These are phyloP conservation scores for Cystobasidium slooffiae DNA, from an alignment of 1,284 basidiomycete species.

Conservation along the genomic window DNA sequence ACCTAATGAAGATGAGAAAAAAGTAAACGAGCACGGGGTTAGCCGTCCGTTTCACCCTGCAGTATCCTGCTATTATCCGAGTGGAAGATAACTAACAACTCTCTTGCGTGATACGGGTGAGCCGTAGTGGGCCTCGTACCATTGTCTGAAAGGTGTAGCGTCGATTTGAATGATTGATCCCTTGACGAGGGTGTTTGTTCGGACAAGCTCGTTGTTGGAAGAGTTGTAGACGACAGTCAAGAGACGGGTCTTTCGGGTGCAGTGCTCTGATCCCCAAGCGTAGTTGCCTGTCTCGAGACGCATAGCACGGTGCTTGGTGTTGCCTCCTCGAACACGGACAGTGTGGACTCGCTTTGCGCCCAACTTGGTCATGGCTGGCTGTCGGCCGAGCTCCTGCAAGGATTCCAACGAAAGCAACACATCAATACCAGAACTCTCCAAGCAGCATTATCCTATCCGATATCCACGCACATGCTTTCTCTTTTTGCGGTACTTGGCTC, in stretches of 20 bases:
- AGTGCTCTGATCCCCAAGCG: constrained; percentile 91
- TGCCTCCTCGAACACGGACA: constrained; percentile 91
- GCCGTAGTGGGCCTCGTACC: constrained; percentile 96
- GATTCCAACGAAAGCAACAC: neutral
- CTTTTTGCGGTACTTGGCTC: constrained; percentile 69
- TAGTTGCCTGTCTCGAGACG: constrained; percentile 94
- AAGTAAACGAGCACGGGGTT: neutral
- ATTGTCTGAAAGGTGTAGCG: constrained; percentile 95
- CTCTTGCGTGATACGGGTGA: constrained; percentile 81
- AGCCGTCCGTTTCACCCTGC: neutral
- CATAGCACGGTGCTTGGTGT: constrained; percentile 88
- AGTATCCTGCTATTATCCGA: neutral
- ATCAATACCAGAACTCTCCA: neutral
- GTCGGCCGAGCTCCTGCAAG: constrained; percentile 80
- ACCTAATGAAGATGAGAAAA: constrained; percentile 51
- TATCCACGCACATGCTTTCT: constrained; percentile 72
- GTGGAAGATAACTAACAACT: constrained; percentile 50
- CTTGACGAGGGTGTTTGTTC: constrained; percentile 97
- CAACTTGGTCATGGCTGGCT: constrained; percentile 92
- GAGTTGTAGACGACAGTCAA: constrained; percentile 96
- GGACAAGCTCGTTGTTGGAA: constrained; percentile 97
- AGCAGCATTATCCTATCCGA: neutral
- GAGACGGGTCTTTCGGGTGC: constrained; percentile 90
- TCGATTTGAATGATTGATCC: constrained; percentile 91
- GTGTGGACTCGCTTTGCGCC: constrained; percentile 89